Base-by-base conservation (phyloP, 2,329 filamentous ascomycete species). In the Nothophoma quercina region DNA sequence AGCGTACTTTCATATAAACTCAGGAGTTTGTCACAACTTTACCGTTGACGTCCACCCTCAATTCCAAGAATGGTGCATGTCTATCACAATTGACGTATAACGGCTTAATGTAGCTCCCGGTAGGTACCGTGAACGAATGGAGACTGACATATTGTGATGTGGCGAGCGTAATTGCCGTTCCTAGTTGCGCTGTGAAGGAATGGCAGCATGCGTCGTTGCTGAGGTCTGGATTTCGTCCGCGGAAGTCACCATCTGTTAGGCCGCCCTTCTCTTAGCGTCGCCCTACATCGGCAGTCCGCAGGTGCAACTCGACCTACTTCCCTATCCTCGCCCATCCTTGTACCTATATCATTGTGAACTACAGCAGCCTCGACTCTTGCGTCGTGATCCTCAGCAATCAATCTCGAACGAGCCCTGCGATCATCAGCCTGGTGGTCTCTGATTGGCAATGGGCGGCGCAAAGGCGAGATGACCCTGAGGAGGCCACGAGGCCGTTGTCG, bases 181-280 rank as follows among this genome's bases (percentile, higher is more conserved):
- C 15, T 18, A 26, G 32, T 29, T n/a, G 16, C 15, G 18, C 19
- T 13, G 29, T 26, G 26, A 18, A 25, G 16, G 6, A 18, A 9
- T 4, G 29, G 23, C 23, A 43, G 38, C 9, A 22, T 13, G 22
- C n/a, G 29, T 34, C 9, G 16, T 33, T 40, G 16, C 28, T 33
- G 28, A 26, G 25, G 32, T 32, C 36, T 46, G 49, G 42, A 41
- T 35, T 38, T 52, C 41, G 50, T 47, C 42, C 36, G 36, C 18
- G 43, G 32, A 42, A 41, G 19, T 9, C 25, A 30, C 33, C 35
- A 46, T n/a, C 42, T 29, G 36, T 19, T 22, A 33, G 18, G 18
- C 18, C 29, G 19, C 7, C 40, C 29, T 25, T 21, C 13, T 6
- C 30, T 23, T 47, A 47, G 43, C 26, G 25, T 35, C 47, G 34